Evolutionary conservation across 805 yeast species (phyloP).

Genomic region (Cyberlindnera galapagoensis): DNA sequence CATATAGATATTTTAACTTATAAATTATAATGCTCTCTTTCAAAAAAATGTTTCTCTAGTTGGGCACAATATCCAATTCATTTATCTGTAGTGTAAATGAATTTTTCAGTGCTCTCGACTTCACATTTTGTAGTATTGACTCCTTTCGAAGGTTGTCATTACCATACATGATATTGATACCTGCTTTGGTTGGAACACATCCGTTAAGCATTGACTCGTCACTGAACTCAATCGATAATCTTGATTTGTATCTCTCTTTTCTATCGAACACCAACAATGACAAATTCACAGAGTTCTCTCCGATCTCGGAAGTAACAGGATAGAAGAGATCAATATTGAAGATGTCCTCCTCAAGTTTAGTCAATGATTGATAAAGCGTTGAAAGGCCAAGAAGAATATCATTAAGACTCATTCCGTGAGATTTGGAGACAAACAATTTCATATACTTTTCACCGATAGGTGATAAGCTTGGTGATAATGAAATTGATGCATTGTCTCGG

Average conservation of each 20-base stretch:
- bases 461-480: conserved; percentile 6
- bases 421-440: conserved; percentile 5
- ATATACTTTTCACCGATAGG: conserved; percentile 7
- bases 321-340: conserved; percentile 14
- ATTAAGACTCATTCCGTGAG: neutral
- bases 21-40: too few relatives aligned
- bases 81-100: too few relatives aligned
- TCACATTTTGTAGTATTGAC: conserved; percentile 10
- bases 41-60: too few relatives aligned
- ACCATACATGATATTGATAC: conserved; percentile 14
- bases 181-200: conserved; percentile 1
- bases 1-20: too few relatives aligned
- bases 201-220: conserved; percentile 8
- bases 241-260: conserved; percentile 13
- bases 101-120: conserved; percentile 3
- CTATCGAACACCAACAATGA: conserved; percentile 15
- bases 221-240: conserved; percentile 7
- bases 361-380: conserved; percentile 3
- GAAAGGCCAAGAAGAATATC: conserved; percentile 7
- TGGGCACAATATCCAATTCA: too few relatives aligned
- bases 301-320: conserved; percentile 7
- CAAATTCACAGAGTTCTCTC: conserved; percentile 6
- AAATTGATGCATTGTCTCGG: conserved; percentile 1
- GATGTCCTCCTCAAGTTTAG: conserved; percentile 12
- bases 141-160: too few relatives aligned